Percentiles rank a stretch among this genome's conserved stretches.
Evolutionary conservation across 2,329 filamentous ascomycete species (phyloP).

Genomic region (Phialemoniopsis sp.): DNA sequence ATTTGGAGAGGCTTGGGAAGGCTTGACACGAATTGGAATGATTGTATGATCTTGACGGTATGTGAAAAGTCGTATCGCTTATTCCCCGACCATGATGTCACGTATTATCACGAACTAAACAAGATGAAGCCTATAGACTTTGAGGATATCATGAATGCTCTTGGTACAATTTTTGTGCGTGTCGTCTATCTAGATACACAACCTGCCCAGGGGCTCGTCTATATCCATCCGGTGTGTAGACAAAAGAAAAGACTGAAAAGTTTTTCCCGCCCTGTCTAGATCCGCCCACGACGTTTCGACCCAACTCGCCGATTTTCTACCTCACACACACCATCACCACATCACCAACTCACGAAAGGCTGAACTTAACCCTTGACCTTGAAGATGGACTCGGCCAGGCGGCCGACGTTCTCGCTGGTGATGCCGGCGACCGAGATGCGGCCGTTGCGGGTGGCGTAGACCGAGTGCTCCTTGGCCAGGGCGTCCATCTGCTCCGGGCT

Average conservation of each 20-base stretch:
- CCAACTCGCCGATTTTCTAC: not conserved
- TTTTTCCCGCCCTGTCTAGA: too few species aligned
- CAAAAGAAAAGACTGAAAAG: too few species aligned
- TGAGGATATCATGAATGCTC: too few species aligned
- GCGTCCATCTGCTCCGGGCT: conserved; percentile 86
- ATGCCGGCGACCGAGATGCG: conserved; percentile 84
- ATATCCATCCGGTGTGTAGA: too few species aligned
- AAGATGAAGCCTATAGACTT: too few species aligned
- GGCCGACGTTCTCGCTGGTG: conserved; percentile 72
- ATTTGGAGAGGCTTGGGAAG: conserved; percentile 29
- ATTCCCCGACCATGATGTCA: not conserved
- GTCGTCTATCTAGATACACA: too few species aligned
- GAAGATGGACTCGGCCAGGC: conserved; percentile 79
- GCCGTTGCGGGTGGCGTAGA: conserved; percentile 94
- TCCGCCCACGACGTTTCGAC: too few species aligned
- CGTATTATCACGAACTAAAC: too few species aligned
- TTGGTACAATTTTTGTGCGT: too few species aligned
- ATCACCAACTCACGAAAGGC: not conserved
- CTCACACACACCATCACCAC: conserved; percentile 1
- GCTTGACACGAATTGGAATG: too few species aligned
- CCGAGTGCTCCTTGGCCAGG: conserved; percentile 91
- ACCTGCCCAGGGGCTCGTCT: too few species aligned
- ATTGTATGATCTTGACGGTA: not conserved
- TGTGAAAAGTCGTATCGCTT: not conserved
- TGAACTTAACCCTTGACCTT: conserved; percentile 68